phyloP scores from a whole-genome alignment of 2,329 filamentous ascomycete species.

The Sarocladium brachiariae region DNA sequence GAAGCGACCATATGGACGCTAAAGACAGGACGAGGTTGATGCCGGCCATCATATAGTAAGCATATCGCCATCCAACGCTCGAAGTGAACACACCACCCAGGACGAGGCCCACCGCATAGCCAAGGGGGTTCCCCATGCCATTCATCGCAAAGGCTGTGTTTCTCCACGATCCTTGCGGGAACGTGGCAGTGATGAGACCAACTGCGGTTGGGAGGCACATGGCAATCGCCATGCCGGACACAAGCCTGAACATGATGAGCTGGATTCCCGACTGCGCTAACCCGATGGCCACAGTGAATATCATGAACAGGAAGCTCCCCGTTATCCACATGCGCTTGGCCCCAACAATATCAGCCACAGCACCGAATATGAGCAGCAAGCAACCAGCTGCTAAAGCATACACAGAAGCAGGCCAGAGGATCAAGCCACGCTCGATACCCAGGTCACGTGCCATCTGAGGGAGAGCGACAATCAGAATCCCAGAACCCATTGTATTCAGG shows the following conservation, averaged over 20 bases:
- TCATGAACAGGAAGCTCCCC: slow-evolving; percentile 21
- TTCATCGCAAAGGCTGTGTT: slow-evolving; percentile 31
- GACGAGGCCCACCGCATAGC: slow-evolving; percentile 39
- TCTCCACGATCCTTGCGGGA: slow-evolving; percentile 22
- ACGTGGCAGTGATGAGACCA: slow-evolving; percentile 24
- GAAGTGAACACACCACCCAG: slow-evolving; percentile 42
- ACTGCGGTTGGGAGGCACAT: slow-evolving; percentile 26
- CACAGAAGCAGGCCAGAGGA: slow-evolving; percentile 26
- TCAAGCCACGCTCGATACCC: slow-evolving; percentile 20
- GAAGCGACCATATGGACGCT: slow-evolving; percentile 29
- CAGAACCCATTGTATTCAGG: slow-evolving; percentile 29
- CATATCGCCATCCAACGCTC: slow-evolving; percentile 39
- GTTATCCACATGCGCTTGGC: slow-evolving; percentile 21
- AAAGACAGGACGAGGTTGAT: slow-evolving; percentile 30
- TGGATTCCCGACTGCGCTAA: slow-evolving; percentile 21
- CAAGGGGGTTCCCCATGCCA: slow-evolving; percentile 33
- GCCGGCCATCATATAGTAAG: slow-evolving; percentile 32
- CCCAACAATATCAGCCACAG: slow-evolving; percentile 24
- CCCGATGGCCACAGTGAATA: slow-evolving; percentile 23
- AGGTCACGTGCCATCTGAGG: slow-evolving; percentile 31
- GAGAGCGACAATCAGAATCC: slow-evolving; percentile 29
- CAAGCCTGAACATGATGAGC: slow-evolving; percentile 24
- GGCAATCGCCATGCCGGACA: slow-evolving; percentile 22
- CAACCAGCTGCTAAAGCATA: slow-evolving; percentile 22
- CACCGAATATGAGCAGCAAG: slow-evolving; percentile 24